Evolutionary conservation across 805 yeast species (phyloP).

Genomic region (Wickerhamomyces alni): DNA sequence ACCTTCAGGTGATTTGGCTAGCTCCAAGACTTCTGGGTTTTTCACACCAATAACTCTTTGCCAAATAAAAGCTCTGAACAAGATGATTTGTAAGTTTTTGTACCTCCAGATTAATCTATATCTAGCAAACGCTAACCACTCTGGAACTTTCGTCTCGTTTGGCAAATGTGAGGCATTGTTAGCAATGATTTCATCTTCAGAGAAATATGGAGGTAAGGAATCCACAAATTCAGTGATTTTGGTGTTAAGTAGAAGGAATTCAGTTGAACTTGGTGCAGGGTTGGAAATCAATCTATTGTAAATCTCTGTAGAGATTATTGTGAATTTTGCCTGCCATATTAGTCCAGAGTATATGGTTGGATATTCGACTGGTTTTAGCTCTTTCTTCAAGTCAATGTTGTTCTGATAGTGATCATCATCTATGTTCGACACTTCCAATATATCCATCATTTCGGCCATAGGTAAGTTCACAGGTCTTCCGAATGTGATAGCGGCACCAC

Average conservation of each 20-base stretch:
- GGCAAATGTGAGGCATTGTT: slow-evolving; percentile 19
- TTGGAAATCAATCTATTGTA: slow-evolving; percentile 41
- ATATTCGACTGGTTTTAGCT: slow-evolving; percentile 19
- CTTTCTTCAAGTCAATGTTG: slow-evolving; percentile 12
- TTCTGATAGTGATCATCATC: slow-evolving; percentile 32
- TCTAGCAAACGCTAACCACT: slow-evolving; percentile 51
- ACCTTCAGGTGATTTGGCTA: slow-evolving; percentile 35
- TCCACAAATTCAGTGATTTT: slow-evolving; percentile 35
- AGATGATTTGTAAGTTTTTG: slow-evolving; percentile 46
- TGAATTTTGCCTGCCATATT: slow-evolving; percentile 48
- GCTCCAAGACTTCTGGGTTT: slow-evolving; percentile 26
- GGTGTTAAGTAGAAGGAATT: slow-evolving; percentile 42
- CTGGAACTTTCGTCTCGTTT: slow-evolving; percentile 26
- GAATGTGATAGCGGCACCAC: slow-evolving; percentile 57
- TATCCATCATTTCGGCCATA: slow-evolving; percentile 38
- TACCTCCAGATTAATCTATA: slow-evolving; percentile 54
- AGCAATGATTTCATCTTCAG: slow-evolving; percentile 32
- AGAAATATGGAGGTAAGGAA: slow-evolving; percentile 41
- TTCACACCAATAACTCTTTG: slow-evolving; percentile 39
- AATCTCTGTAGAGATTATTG: slow-evolving; percentile 40
- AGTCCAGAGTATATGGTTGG: slow-evolving; percentile 57
- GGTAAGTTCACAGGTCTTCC: slow-evolving; percentile 61
- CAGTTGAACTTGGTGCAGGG: slow-evolving; percentile 42
- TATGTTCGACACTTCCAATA: slow-evolving; percentile 43
- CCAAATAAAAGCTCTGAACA: slow-evolving; percentile 53